Percentiles rank a stretch among this genome's conserved stretches.
Evolutionary conservation across 1,284 basidiomycete species (phyloP).

Genomic region (Trametes versicolor): DNA sequence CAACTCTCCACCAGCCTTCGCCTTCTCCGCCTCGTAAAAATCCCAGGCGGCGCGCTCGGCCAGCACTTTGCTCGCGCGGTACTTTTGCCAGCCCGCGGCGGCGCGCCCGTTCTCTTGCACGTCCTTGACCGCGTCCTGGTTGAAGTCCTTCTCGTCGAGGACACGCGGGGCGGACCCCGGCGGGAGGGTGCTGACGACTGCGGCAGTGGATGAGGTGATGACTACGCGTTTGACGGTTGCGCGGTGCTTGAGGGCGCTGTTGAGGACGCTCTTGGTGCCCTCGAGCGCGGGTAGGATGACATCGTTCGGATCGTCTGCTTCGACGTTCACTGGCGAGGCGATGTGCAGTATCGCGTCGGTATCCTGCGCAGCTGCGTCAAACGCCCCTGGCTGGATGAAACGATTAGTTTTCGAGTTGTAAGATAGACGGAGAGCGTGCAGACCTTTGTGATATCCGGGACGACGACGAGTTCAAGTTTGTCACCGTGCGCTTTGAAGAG

Average conservation of each 20-base stretch:
- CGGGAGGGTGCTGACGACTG: conserved; percentile 51
- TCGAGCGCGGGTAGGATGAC: conserved; percentile 42
- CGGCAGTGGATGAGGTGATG: conserved; percentile 66
- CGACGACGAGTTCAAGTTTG: conserved; percentile 1
- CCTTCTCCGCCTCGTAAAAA: conserved; percentile 62
- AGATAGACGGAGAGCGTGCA: too few relatives aligned
- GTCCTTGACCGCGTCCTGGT: conserved; percentile 61
- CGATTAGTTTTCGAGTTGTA: background rate
- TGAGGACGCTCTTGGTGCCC: conserved; percentile 40
- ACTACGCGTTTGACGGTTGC: conserved; percentile 53
- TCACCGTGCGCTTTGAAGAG: conserved; percentile 13
- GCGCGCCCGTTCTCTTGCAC: conserved; percentile 63
- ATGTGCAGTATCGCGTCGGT: conserved; percentile 51
- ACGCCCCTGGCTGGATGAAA: conserved; percentile 27
- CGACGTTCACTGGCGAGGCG: conserved; percentile 52
- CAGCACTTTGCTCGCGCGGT: conserved; percentile 72
- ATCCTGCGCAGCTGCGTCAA: conserved; percentile 14
- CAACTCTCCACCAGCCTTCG: conserved; percentile 41
- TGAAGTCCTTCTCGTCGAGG: conserved; percentile 70
- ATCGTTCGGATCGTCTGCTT: conserved; percentile 46
- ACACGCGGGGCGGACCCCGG: conserved; percentile 14
- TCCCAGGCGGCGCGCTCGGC: conserved; percentile 68
- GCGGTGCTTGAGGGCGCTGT: conserved; percentile 14
- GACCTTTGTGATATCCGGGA: conserved; percentile 15
- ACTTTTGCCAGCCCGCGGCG: conserved; percentile 55